Evolutionary conservation across 2,329 filamentous ascomycete species (phyloP), one percentile per base, ranked within the genome.

Genomic region (Xylariaceae sp.): DNA sequence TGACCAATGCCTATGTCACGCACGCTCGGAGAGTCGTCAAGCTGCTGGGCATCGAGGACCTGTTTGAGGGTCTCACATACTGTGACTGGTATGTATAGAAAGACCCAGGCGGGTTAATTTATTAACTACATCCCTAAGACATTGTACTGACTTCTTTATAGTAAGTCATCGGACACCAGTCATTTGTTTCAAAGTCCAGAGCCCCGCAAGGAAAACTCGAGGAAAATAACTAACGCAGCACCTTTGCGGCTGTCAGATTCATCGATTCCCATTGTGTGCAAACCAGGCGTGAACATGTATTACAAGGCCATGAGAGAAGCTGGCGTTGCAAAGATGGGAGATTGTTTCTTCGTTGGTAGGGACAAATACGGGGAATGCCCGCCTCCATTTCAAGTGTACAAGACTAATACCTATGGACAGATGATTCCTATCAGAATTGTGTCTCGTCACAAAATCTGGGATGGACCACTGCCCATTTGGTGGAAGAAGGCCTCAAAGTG

Each of bases 1-100:
- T 99, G 64, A 99, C 95, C 2, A 99, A 99, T 66, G 94, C 95
- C 18, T 97, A 99, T 65, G 76, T 95, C 58, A 97, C 79, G 33
- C 94, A 99, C 65, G 94, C 84, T 31, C 86, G 83, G 65, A 76
- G 91, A 40, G 94, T 99, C 0, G 84, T 97, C 12, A 84, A 80
- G 54, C 75, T 99, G 17, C 77, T 99, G 2, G 86, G 82, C 2
- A 77, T 99, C 19, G 91, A 95, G 1, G 90, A 96, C 67, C 74
- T 93, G 22, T 99, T 99, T 66, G 93, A 97, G 57, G 94, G 94
- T 7, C 83, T 97, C 55, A 99, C 94, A 0, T 99, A 84, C 70
- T 99, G 95, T 67, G 90, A 99, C 71, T 99, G n/a, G n/a, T n/a
- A n/a, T n/a, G n/a, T n/a, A n/a, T n/a, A n/a, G n/a, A n/a, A n/a